Percentiles rank a stretch among this genome's conserved stretches.
phyloP scores from a whole-genome alignment of 495 filamentous ascomycete genomes.

The Talaromyces borbonicus region DNA sequence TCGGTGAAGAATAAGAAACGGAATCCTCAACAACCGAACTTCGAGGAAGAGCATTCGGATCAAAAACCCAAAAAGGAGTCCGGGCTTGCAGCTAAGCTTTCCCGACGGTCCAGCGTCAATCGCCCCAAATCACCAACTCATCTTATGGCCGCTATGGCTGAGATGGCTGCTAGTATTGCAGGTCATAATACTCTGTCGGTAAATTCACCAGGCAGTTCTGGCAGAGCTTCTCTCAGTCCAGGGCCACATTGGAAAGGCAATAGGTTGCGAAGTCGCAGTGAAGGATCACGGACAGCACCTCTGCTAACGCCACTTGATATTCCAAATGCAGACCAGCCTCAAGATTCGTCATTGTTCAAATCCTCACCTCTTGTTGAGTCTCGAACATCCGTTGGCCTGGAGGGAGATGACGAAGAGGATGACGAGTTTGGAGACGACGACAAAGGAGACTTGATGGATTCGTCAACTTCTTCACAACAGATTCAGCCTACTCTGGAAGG shows the following conservation, averaged over 20 bases:
- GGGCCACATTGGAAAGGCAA: neutral
- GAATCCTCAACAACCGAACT: slow-evolving; percentile 19
- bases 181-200: slow-evolving; percentile 17
- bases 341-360: neutral
- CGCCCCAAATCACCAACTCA: slow-evolving; percentile 52
- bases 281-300: slow-evolving; percentile 21
- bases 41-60: slow-evolving; percentile 21
- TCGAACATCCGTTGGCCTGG: slow-evolving; percentile 9
- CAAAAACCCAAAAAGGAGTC: slow-evolving; percentile 32
- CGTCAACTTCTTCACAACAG: slow-evolving; percentile 29
- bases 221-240: slow-evolving; percentile 1
- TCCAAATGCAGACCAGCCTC: neutral
- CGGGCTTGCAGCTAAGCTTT: slow-evolving; percentile 41
- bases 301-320: neutral
- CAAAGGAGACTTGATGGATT: slow-evolving; percentile 39
- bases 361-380: neutral
- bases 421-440: slow-evolving; percentile 37
- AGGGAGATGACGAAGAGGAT: slow-evolving; percentile 28
- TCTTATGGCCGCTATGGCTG: slow-evolving; percentile 46
- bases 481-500: slow-evolving; percentile 67
- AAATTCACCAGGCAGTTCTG: neutral
- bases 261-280: slow-evolving; percentile 56
- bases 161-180: slow-evolving; percentile 53
- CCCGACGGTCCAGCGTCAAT: slow-evolving; percentile 45
- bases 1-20: slow-evolving; percentile 36